Base-by-base conservation (phyloP, 2,329 filamentous ascomycete genomes). In the Stemphylium beticola region DNA sequence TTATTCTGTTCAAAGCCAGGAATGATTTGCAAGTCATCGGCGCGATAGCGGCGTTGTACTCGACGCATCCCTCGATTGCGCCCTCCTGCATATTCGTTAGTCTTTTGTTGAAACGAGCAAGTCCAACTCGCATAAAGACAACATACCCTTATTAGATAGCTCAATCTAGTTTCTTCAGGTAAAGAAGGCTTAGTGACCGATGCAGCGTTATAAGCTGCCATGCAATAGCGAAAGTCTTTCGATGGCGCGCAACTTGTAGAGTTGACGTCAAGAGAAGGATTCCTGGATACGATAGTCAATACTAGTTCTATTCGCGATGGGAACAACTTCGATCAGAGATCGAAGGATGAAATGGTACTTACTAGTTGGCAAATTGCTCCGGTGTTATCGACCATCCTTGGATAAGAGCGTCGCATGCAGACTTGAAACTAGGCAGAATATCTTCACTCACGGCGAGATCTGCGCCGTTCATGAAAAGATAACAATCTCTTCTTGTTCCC, bases 161-260 rank as follows among this genome's bases (percentile, higher is more conserved):
- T 42, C 29, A 36, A 40, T 48, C 18, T 43, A 33, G 29, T 37
- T 34, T 53, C 43, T 31, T 53, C 43, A 48, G 50, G 37, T 39
- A 43, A 48, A 26, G 50, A 37, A 31, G 38, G 29, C 10, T 46
- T 49, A 26, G 22, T 39, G 39, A 18, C n/a, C 20, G 43, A 53
- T 43, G 29, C 44, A 37, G 36, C 43, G 43, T 32, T 48, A 37
- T 48, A 47, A 32, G 50, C 43, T 43, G 50, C 50, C 37, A 53
- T 53, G 50, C 50, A 53, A 48, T 53, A 53, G 6, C 50, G 43
- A 48, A 53, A 37, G 43, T 53, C 50, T 48, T 47, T 53, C 24
- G 50, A 29, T 48, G 43, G 50, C 18, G 50, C 50, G 43, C 50
- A 53, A 37, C 18, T 15, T 31, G 50, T 47, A 44, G 50, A 53